Base-by-base conservation (phyloP, 2,329 filamentous ascomycete genomes). In the Xylaria sp. region DNA sequence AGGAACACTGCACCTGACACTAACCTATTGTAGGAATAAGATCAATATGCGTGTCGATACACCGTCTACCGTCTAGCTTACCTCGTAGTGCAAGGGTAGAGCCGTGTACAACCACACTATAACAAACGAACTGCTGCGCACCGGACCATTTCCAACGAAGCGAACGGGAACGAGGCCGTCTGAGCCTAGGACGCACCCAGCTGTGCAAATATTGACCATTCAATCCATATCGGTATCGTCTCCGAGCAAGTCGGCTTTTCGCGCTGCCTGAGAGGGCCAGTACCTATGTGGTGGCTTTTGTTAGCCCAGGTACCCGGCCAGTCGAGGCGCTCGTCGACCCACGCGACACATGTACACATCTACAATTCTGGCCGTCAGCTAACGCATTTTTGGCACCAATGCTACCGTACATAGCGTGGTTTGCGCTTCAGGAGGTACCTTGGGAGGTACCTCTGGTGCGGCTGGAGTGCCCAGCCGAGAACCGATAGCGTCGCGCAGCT, bases 401-500 rank as follows among this genome's bases (percentile, higher is more conserved):
- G 56, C 57, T 11, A n/a, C n/a, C n/a, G n/a, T n/a, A 55, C 53
- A 47, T 58, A 36, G 45, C 45, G 45, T 33, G 25, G 25, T 25
- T 11, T 36, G 53, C 44, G 36, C 53, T 17, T 45, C 38, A 51
- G 25, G n/a, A n/a, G n/a, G n/a, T n/a, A n/a, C n/a, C n/a, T n/a
- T n/a, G n/a, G n/a, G n/a, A n/a, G n/a, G n/a, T n/a, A 36, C 33
- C 54, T 45, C 33, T 65, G 58, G 60, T 67, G 67, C 69, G 65
- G 68, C 69, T 71, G 64, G 50, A 68, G 58, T 61, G 47, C 57
- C 57, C 65, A 64, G 54, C 61, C 58, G 42, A 61, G 57, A 66
- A 71, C 55, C 55, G 68, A 69, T 72, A 69, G 72, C 54, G 67
- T 57, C 45, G 58, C 70, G 57, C 60, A 63, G 44, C 29, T 53